Base-by-base conservation (phyloP, 306 rosid species). In the Pyrus bretschneideri region DNA sequence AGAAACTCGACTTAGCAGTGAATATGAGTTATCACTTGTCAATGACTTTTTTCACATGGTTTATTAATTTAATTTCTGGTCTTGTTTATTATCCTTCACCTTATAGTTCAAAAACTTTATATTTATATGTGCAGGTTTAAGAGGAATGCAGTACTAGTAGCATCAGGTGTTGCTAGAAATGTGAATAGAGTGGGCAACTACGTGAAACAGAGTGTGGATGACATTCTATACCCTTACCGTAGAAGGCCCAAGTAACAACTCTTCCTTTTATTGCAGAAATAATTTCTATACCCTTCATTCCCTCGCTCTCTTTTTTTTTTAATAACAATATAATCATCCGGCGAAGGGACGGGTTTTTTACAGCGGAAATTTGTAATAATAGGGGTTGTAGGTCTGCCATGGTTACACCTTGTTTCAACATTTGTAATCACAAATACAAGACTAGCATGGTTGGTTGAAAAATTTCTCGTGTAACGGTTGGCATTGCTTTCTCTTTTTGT, bases 61-160 rank as follows among this genome's bases (percentile, higher is more conserved):
- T 67, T 71, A 11, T 4, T 25, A 23, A 52, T 60, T 35, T 76
- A 27, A 61, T 27, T 70, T 46, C 11, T 21, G 33, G 70, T 66
- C 78, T 45, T 42, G 68, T 75, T 31, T 59, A 49, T 49, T 58
- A 14, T 29, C 7, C 2, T 10, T 60, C 18, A 8, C 63, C 19
- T 52, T 67, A 46, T 72, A 9, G 4, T 19, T 57, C 62, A 83
- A 40, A 67, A 11, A 42, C 40, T 1, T 67, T 74, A 71, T 5
- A 77, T 59, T 33, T 60, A 15, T 42, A 59, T 70, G 7, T 65
- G 76, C 93, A 95, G 97, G 92, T 95, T 92, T 78, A 81, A 79
- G 76, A 92, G 91, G 82, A 95, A 90, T 73, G 96, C 98, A 10
- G 51, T 67, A 73, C 82, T 95, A 23, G 99, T 95, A 55, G 97